A percentile compares a stretch with the other conserved stretches of the same genome.
These are phyloP conservation scores for Anaeromyces robustus DNA, from an alignment of 192 early-diverging fungal species.

Conservation along the genomic window DNA sequence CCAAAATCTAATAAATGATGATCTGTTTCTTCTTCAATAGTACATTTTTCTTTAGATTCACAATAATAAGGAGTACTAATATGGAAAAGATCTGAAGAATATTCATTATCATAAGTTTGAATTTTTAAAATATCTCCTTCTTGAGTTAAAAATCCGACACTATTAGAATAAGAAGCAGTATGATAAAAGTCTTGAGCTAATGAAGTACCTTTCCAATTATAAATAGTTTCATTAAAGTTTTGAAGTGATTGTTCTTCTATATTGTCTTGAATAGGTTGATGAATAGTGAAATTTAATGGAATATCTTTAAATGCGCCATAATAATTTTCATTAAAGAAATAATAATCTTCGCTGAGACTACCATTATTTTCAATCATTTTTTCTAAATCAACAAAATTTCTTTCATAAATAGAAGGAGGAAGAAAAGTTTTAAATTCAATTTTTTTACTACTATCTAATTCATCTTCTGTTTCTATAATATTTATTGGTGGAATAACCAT, in stretches of 20 bases:
- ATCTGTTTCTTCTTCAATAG: neutral
- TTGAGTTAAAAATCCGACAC: neutral
- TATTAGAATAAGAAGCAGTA: neutral
- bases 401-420: neutral
- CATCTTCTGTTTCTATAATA: neutral
- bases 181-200: neutral
- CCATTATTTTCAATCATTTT: neutral
- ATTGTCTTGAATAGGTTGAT: neutral
- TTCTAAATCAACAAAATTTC: neutral
- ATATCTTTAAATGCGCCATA: neutral
- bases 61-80: neutral
- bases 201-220: neutral
- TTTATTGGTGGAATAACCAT: neutral
- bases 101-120: neutral
- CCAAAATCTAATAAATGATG: neutral
- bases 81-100: neutral
- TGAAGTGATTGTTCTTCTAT: neutral
- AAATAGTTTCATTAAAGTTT: neutral
- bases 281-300: neutral
- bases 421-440: neutral
- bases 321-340: neutral
- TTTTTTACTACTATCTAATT: neutral
- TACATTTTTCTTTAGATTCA: neutral
- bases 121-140: neutral
- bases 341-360: neutral